Evolutionary conservation across 2,329 filamentous ascomycete species (phyloP).

Genomic region (Periconia digitata): DNA sequence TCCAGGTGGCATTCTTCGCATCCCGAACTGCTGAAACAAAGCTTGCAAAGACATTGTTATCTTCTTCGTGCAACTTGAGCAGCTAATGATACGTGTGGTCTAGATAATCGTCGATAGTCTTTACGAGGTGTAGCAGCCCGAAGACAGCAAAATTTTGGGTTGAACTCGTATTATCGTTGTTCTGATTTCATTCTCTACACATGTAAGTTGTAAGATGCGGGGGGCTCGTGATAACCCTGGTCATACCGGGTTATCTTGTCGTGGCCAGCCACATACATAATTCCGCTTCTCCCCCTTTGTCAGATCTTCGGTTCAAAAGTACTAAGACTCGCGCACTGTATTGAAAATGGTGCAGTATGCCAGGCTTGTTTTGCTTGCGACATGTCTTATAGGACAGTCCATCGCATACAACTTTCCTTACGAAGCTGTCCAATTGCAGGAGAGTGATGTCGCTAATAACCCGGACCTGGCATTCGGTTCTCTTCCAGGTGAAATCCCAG

Average conservation of each 20-base stretch:
- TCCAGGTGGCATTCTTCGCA: background rate
- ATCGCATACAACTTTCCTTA: conserved; percentile 27
- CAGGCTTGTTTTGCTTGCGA: background rate
- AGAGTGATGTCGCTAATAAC: conserved; percentile 21
- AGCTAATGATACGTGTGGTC: background rate
- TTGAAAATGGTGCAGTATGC: background rate
- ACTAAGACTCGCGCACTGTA: background rate
- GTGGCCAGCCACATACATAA: too few relatives aligned
- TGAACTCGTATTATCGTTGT: too few relatives aligned
- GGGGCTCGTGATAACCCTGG: too few relatives aligned
- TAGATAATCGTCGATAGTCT: too few relatives aligned
- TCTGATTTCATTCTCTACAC: too few relatives aligned
- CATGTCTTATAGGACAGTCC: conserved; percentile 4
- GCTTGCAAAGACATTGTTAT: background rate
- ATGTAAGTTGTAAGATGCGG: too few relatives aligned
- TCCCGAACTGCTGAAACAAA: too few relatives aligned
- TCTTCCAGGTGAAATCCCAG: conserved; percentile 3
- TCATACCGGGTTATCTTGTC: too few relatives aligned
- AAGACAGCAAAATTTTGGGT: too few relatives aligned
- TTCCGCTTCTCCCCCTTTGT: too few relatives aligned
- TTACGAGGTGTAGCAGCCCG: too few relatives aligned
- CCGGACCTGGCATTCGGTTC: conserved; percentile 26
- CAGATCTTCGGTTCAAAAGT: background rate
- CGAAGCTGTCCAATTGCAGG: conserved; percentile 22
- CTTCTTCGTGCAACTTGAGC: background rate